Evolutionary conservation across 2,329 filamentous ascomycete genomes (phyloP).

Genomic region (Colletotrichum sidae): DNA sequence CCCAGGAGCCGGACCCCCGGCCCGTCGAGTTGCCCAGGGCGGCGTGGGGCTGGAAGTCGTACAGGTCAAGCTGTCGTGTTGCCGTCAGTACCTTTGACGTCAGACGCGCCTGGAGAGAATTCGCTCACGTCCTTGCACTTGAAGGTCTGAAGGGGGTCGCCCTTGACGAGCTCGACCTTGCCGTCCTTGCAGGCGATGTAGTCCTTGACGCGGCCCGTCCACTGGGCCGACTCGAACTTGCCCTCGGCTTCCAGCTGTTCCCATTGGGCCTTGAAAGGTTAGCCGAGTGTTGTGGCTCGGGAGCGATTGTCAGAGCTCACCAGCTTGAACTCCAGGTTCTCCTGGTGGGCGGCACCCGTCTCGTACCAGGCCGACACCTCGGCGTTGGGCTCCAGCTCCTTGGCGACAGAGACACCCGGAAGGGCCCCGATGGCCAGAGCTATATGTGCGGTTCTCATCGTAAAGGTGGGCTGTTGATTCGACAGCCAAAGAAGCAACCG

Average conservation of each 20-base stretch:
- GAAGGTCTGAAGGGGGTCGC: constrained; percentile 56
- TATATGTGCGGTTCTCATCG: constrained; percentile 18
- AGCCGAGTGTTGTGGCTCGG: neutral
- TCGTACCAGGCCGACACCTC: constrained; percentile 37
- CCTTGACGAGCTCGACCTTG: constrained; percentile 52
- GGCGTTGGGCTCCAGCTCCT: constrained; percentile 36
- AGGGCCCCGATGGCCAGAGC: constrained; percentile 13
- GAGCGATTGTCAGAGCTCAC: constrained; percentile 5
- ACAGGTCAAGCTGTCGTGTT: constrained; percentile 56
- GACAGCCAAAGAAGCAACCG: neutral
- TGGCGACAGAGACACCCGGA: constrained; percentile 22
- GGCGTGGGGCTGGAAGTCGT: constrained; percentile 63
- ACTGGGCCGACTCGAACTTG: constrained; percentile 48
- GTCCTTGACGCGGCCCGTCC: constrained; percentile 41
- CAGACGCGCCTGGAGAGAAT: neutral
- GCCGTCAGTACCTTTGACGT: constrained; percentile 5
- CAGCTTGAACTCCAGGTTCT: constrained; percentile 38
- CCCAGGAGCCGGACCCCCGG: constrained; percentile 47
- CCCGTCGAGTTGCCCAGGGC: constrained; percentile 56
- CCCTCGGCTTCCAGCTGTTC: constrained; percentile 47
- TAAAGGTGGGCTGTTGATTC: neutral
- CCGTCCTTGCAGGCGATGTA: constrained; percentile 51
- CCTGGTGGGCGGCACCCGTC: constrained; percentile 37
- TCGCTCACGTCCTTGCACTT: constrained; percentile 50
- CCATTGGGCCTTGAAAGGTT: constrained; percentile 44